Conservation (phyloP, 345 rosid genomes). For the Balakata baccata region DNA sequence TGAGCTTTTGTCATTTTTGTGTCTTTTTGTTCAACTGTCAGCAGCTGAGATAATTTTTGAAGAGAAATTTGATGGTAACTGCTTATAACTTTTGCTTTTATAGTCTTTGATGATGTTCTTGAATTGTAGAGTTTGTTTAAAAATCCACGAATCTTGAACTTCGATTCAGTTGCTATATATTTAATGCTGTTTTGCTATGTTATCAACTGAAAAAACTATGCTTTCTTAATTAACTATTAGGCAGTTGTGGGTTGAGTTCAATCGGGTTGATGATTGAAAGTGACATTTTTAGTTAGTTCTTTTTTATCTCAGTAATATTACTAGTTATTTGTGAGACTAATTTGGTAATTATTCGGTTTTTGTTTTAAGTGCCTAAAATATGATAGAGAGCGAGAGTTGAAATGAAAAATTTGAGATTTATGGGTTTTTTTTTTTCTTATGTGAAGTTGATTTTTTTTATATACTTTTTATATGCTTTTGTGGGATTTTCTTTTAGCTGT, state of each 20-base stretch:
- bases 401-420: not conserved
- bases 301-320: not conserved
- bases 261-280: not conserved
- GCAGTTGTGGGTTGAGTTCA: not conserved
- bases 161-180: not conserved
- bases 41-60: conserved; percentile 40
- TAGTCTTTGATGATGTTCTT: not conserved
- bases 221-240: not conserved
- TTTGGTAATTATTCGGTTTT: no score
- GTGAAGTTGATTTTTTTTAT: not conserved
- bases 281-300: not conserved
- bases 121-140: not conserved
- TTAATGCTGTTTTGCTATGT: conserved; percentile 1
- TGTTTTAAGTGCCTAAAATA: no score
- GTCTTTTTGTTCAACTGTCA: conserved; percentile 16
- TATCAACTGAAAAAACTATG: not conserved
- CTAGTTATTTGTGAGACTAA: no score
- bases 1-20: not conserved
- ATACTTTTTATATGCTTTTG: no score
- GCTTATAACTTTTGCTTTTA: not conserved
- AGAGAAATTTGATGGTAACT: conserved; percentile 42
- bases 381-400: not conserved
- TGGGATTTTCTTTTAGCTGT: not conserved
- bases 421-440: not conserved
- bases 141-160: not conserved